These are phyloP conservation scores for Handroanthus guayacan DNA, from an alignment of 257 asterid genomes.

Conservation along the genomic window DNA sequence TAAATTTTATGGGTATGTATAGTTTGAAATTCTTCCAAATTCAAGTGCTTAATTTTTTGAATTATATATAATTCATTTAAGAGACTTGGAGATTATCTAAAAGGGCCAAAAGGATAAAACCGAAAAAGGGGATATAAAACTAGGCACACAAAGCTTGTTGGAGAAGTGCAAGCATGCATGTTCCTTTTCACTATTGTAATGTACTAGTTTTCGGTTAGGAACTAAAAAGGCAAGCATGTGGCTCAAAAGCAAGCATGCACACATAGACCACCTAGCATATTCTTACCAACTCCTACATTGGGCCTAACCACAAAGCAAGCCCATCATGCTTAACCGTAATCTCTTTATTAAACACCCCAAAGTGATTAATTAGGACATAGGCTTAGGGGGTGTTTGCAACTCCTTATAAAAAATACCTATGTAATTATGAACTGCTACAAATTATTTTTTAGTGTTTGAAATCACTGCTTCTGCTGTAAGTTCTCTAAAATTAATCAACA, in stretches of 20 bases:
- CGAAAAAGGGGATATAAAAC: background rate
- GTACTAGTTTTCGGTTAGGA: slow-evolving; percentile 16
- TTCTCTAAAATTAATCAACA: too few species aligned
- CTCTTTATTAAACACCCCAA: background rate
- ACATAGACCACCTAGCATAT: slow-evolving; percentile 20
- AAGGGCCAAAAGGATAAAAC: background rate
- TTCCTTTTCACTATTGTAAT: slow-evolving; percentile 30
- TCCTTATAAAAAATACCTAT: too few species aligned
- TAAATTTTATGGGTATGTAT: background rate
- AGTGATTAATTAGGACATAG: background rate
- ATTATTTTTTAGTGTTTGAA: too few species aligned
- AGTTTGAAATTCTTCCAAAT: background rate
- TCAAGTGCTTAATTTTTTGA: background rate
- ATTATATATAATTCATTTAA: too few species aligned
- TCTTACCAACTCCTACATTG: slow-evolving; percentile 35
- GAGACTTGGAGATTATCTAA: background rate
- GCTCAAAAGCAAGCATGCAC: slow-evolving; percentile 33
- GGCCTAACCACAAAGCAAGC: slow-evolving; percentile 25
- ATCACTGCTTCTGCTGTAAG: too few species aligned
- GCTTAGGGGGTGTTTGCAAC: too few species aligned
- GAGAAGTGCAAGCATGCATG: slow-evolving; percentile 41
- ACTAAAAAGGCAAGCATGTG: slow-evolving; percentile 37
- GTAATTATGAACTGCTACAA: too few species aligned
- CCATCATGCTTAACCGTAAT: background rate
- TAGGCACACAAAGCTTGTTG: slow-evolving; percentile 31